Evolutionary conservation across 192 early-diverging fungal genomes (phyloP).

Genomic region (Chytriomyces hyalinus): DNA sequence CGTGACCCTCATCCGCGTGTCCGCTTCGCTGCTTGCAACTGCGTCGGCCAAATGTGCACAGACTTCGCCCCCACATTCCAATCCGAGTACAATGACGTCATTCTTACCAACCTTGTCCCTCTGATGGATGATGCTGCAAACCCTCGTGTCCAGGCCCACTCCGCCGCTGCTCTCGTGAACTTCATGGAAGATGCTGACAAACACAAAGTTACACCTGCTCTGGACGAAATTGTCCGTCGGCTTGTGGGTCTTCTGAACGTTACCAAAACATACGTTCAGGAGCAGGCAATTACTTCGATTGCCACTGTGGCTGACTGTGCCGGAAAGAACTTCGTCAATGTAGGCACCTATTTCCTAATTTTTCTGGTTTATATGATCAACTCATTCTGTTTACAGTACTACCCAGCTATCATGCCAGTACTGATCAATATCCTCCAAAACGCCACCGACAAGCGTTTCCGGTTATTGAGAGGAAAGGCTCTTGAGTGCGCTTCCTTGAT

Average conservation of each 20-base stretch:
- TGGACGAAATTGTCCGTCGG: conserved; percentile 87
- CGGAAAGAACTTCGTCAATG: conserved; percentile 83
- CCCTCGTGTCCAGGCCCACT: conserved; percentile 93
- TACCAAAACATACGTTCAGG: conserved; percentile 91
- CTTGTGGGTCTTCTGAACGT: conserved; percentile 85
- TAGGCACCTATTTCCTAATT: neutral
- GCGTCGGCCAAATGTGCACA: conserved; percentile 95
- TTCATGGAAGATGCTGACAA: conserved; percentile 91
- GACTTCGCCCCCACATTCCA: conserved; percentile 80
- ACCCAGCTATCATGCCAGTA: conserved; percentile 93
- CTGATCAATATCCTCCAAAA: conserved; percentile 85
- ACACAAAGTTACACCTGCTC: conserved; percentile 81
- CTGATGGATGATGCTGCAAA: conserved; percentile 78
- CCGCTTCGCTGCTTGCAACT: conserved; percentile 94
- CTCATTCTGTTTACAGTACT: conserved; percentile 62
- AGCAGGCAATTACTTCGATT: conserved; percentile 98
- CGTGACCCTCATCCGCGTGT: conserved; percentile 93
- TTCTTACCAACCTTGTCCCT: conserved; percentile 78
- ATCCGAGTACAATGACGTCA: conserved; percentile 41
- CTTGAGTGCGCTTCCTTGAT: conserved; percentile 98
- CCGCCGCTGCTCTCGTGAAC: conserved; percentile 97
- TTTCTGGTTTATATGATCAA: neutral
- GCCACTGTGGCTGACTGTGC: conserved; percentile 96
- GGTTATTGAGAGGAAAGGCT: conserved; percentile 92
- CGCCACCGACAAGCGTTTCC: conserved; percentile 85